A percentile compares a stretch with the other conserved stretches of the same genome.
These are phyloP conservation scores for Ettlia oleoabundans DNA, from an alignment of 139 green algal genomes.

Conservation along the genomic window DNA sequence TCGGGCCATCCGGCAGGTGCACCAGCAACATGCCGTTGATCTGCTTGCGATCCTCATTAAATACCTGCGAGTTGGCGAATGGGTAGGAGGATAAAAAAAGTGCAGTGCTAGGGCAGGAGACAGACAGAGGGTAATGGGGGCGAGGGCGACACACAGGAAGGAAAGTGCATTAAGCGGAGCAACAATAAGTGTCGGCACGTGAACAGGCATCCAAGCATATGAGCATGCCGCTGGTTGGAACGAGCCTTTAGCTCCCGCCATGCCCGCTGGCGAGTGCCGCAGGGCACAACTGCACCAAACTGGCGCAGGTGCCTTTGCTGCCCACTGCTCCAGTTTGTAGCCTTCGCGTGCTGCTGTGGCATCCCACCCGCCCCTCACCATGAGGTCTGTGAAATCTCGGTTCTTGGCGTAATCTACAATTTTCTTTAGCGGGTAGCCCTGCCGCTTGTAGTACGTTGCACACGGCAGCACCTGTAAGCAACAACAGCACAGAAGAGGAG, in stretches of 20 bases:
- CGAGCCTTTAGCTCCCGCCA: too few relatives aligned
- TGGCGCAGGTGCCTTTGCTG: too few relatives aligned
- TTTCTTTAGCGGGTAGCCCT: slow-evolving; percentile 89
- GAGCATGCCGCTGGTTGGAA: too few relatives aligned
- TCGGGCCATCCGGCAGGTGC: slow-evolving; percentile 92
- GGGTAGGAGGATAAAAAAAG: too few relatives aligned
- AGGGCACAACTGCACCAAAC: too few relatives aligned
- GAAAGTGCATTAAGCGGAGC: too few relatives aligned
- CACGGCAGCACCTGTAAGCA: slow-evolving; percentile 67
- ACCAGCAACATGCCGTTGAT: slow-evolving; percentile 88
- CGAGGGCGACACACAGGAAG: too few relatives aligned
- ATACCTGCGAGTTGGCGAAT: slow-evolving; percentile 71
- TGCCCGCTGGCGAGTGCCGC: too few relatives aligned
- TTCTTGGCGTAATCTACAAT: slow-evolving; percentile 86
- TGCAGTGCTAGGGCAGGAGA: background rate
- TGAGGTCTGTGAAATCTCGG: slow-evolving; percentile 80
- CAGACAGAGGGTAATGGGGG: background rate
- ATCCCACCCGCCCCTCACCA: slow-evolving; percentile 40
- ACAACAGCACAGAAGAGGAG: background rate
- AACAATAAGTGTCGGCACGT: too few relatives aligned
- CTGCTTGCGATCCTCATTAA: slow-evolving; percentile 92
- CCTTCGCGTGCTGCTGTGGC: too few relatives aligned
- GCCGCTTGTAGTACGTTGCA: slow-evolving; percentile 89
- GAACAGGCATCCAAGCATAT: too few relatives aligned
- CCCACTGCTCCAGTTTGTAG: too few relatives aligned